These are phyloP conservation scores for Colletotrichum cordylinicola DNA, from an alignment of 2,329 filamentous ascomycete genomes.

Conservation along the genomic window DNA sequence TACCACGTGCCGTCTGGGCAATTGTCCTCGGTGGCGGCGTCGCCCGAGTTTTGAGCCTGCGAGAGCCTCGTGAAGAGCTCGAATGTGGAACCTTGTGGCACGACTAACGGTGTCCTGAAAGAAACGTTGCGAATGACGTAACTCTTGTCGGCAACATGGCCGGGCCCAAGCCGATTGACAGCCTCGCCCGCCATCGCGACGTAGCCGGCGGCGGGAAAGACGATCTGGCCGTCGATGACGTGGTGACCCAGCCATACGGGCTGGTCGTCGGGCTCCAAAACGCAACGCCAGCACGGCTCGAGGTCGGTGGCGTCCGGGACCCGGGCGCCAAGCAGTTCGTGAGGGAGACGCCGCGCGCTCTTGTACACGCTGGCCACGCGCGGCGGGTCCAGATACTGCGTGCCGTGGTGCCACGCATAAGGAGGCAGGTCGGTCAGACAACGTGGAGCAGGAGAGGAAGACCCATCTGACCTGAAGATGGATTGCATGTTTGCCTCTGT, in stretches of 20 bases:
- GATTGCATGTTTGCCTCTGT: background rate
- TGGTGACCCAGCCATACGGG: background rate
- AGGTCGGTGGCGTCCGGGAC: background rate
- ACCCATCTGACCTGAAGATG: background rate
- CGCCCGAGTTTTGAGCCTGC: background rate
- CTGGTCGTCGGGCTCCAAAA: background rate
- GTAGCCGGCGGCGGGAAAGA: background rate
- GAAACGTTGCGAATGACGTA: constrained; percentile 33
- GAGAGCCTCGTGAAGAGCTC: background rate
- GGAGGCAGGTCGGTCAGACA: background rate
- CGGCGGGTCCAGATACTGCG: background rate
- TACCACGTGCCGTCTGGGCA: background rate
- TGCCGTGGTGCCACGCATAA: background rate
- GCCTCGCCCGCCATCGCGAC: background rate
- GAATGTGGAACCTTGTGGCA: background rate
- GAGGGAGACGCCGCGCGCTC: background rate
- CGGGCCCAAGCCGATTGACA: background rate
- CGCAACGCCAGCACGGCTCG: background rate
- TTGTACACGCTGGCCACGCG: background rate
- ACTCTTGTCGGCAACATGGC: background rate
- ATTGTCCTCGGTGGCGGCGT: background rate
- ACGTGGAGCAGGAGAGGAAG: background rate
- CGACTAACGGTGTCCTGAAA: constrained; percentile 34
- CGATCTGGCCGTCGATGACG: background rate
- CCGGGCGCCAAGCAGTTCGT: background rate